phyloP scores from a whole-genome alignment of 2,329 filamentous ascomycete genomes.

The Nigrospora sphaerica region DNA sequence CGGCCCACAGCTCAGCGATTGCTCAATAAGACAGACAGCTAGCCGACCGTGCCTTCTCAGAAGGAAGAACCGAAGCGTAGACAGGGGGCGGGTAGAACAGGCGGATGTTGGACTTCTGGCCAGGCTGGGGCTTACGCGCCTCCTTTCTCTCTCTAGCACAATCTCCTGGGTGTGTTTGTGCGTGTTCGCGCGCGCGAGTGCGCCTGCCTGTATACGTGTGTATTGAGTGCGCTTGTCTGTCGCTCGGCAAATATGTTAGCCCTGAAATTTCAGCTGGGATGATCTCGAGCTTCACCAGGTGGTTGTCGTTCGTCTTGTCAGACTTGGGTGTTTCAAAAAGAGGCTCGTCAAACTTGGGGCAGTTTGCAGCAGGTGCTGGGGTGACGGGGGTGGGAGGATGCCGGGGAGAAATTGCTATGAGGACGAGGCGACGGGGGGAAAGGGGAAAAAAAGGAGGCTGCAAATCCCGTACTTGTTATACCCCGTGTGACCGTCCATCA shows the following conservation, averaged over 20 bases:
- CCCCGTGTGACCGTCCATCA: conserved; percentile 11
- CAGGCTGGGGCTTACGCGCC: no score
- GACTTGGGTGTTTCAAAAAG: conserved; percentile 25
- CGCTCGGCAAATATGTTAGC: conserved; percentile 4
- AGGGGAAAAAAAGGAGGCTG: conserved; percentile 12
- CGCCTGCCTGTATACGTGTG: no score
- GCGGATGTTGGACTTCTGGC: no score
- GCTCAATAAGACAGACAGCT: no score
- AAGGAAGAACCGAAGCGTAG: no score
- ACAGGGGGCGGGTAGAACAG: no score
- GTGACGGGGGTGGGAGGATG: conserved; percentile 9
- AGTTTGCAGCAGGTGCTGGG: conserved; percentile 17
- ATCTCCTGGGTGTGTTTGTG: no score
- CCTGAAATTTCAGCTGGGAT: conserved; percentile 15
- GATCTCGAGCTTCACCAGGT: conserved; percentile 17
- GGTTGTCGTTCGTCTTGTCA: conserved; percentile 16
- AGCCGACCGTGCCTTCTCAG: no score
- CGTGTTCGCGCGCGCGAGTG: no score
- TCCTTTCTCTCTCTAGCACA: no score
- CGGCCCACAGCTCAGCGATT: no score
- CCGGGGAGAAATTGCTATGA: conserved; percentile 9
- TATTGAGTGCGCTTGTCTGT: no score
- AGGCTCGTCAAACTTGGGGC: conserved; percentile 16
- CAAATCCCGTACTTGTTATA: conserved; percentile 26
- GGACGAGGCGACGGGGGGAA: neutral